phyloP scores from a whole-genome alignment of 2,329 filamentous ascomycete genomes.

The Venturia effusa region DNA sequence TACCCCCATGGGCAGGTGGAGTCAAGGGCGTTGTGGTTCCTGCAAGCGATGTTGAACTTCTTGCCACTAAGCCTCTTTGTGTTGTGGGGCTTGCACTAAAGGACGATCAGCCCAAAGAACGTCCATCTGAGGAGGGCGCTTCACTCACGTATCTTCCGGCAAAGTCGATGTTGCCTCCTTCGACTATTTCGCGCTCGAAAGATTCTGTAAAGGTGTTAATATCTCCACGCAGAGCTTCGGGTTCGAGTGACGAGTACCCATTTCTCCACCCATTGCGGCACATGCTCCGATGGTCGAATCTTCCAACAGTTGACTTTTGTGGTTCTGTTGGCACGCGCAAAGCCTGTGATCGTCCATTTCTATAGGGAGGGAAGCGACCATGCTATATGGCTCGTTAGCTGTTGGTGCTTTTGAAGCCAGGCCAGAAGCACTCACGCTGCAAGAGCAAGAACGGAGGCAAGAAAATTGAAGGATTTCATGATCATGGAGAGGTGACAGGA shows the following conservation, averaged over 20 bases:
- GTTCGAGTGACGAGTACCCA: background rate
- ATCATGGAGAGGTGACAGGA: background rate
- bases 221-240: background rate
- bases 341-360: background rate
- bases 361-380: background rate
- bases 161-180: background rate
- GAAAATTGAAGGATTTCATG: background rate
- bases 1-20: background rate
- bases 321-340: background rate
- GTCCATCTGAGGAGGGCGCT: background rate
- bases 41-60: background rate
- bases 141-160: background rate
- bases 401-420: background rate
- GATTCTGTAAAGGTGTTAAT: background rate
- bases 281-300: background rate
- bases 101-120: too few relatives aligned
- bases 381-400: background rate
- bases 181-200: background rate
- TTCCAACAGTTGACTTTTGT: background rate
- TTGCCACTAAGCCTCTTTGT: background rate
- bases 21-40: background rate
- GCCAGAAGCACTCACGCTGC: background rate
- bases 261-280: background rate
- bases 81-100: background rate
- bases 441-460: conserved; percentile 1